Conservation (phyloP, 164 flowering plant species). For the Aristolochia contorta region DNA sequence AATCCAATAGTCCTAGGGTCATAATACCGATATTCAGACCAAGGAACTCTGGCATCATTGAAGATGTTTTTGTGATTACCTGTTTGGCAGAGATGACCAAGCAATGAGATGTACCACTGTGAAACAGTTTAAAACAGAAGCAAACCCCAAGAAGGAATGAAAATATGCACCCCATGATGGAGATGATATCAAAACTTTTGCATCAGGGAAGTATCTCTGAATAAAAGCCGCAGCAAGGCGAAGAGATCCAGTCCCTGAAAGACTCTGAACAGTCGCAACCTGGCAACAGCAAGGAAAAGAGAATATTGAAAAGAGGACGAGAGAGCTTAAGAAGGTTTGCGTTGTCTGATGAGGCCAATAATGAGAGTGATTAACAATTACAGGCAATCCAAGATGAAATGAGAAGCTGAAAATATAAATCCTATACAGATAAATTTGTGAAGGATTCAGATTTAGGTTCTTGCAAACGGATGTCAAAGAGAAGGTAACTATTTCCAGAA, state of each 20-base stretch:
- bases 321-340: too few relatives aligned
- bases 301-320: too few relatives aligned
- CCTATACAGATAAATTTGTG: too few relatives aligned
- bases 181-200: slow-evolving; percentile 85
- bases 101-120: slow-evolving; percentile 4
- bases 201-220: slow-evolving; percentile 84
- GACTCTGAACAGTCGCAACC: slow-evolving; percentile 98
- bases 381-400: not conserved
- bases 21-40: slow-evolving; percentile 95
- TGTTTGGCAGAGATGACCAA: slow-evolving; percentile 19
- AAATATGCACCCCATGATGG: slow-evolving; percentile 86
- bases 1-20: slow-evolving; percentile 93
- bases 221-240: slow-evolving; percentile 92
- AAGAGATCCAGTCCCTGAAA: slow-evolving; percentile 98
- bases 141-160: not conserved
- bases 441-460: too few relatives aligned
- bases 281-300: slow-evolving; percentile 11
- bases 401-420: not conserved
- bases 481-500: too few relatives aligned
- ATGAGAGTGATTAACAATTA: too few relatives aligned
- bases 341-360: too few relatives aligned
- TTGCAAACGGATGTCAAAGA: too few relatives aligned
- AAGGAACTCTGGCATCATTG: slow-evolving; percentile 95
- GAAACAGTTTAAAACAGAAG: not conserved
- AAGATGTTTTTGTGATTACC: slow-evolving; percentile 98